Conservation (phyloP, 345 rosid species). For the Theobroma cacao region DNA sequence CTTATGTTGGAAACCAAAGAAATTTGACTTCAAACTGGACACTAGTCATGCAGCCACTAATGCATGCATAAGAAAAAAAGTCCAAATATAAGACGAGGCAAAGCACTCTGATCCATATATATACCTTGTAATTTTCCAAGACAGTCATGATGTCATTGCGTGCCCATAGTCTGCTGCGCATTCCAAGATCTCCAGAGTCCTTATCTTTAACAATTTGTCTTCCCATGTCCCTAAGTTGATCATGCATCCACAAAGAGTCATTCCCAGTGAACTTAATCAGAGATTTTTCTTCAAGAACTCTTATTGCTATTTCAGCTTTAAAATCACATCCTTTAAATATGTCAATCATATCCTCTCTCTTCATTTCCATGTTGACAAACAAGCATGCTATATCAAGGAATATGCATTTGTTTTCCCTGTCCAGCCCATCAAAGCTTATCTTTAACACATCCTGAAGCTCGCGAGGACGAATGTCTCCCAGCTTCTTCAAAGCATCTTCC, state of each 20-base stretch:
- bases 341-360: constrained; percentile 44
- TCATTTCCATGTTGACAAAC: constrained; percentile 40
- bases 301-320: constrained; percentile 42
- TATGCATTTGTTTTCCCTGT: constrained; percentile 35
- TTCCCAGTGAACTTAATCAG: constrained; percentile 41
- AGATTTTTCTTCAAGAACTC: constrained; percentile 46
- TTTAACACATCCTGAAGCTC: constrained; percentile 42
- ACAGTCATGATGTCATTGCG: constrained; percentile 41
- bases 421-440: constrained; percentile 57
- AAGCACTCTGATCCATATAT: neutral
- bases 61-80: neutral
- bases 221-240: constrained; percentile 80
- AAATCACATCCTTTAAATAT: constrained; percentile 60
- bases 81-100: neutral
- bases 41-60: neutral
- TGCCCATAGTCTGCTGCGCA: constrained; percentile 68
- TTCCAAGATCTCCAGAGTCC: constrained; percentile 24
- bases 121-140: constrained; percentile 44
- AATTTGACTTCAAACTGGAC: neutral
- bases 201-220: constrained; percentile 44
- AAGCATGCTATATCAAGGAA: constrained; percentile 79
- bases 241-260: constrained; percentile 61
- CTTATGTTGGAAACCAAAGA: neutral
- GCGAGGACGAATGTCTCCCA: constrained; percentile 24
- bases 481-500: constrained; percentile 47